Evolutionary conservation across 768 basidiomycete genomes (phyloP), one percentile per base, ranked within the genome.

Genomic region (Obba rivulosa): DNA sequence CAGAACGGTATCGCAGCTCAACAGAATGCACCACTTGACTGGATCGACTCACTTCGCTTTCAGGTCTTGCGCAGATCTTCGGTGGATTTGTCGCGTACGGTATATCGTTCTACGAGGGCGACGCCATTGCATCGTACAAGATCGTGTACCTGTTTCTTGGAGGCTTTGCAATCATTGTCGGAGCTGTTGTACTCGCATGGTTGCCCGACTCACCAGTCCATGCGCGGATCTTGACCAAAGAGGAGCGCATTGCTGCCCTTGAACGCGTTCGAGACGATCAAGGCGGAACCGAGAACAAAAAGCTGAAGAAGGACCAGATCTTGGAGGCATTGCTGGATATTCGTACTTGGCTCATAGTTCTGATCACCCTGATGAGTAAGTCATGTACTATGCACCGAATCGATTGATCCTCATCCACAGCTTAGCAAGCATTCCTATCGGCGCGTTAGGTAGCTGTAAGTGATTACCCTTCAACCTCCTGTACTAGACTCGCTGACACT

Each of bases 31-130:
- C n/a, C n/a, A n/a, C n/a, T n/a, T n/a, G n/a, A n/a, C n/a, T n/a
- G n/a, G n/a, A n/a, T n/a, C n/a, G n/a, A 31, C 5, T 31, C 5
- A 7, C 5, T 7, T 13, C 28, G 28, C 28, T 31, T 31, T 5
- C 13, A 31, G 28, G 28, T 21, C 63, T 82, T 4, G 81, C 81
- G 0, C 72, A 72, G 49, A 67, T 78, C 13, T 83, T 79, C 61
- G 82, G 83, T 20, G 81, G 81, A 3, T 80, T 82, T 43, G 73
- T 81, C 34, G 81, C 82, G 46, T 85, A 80, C 57, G 81, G 79
- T 0, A 67, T 84, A 28, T 78, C 81, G 0, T 80, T 78, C 55
- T 74, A 76, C 55, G 56, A 66, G 21, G 78, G 78, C 3, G 65
- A 67, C 9, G 51, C 41, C 2, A 55, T 84, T 43, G 73, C 78